A percentile compares a stretch with the other conserved stretches of the same genome.
phyloP scores from a whole-genome alignment of 2,329 filamentous ascomycete genomes.

The Fusarium nodosum region DNA sequence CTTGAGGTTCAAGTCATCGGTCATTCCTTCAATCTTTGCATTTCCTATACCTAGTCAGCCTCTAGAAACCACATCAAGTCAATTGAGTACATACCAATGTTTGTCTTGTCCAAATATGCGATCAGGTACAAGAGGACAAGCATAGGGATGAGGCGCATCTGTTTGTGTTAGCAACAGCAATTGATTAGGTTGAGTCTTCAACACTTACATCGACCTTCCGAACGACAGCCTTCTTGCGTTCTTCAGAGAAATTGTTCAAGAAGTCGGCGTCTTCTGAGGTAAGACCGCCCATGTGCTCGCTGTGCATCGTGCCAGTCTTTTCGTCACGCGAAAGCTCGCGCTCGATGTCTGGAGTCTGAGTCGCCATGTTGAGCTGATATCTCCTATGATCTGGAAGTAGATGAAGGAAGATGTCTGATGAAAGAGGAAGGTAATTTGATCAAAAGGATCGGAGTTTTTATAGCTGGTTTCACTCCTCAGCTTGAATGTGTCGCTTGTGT shows the following conservation, averaged over 20 bases:
- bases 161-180: neutral
- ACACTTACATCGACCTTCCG: slow-evolving; percentile 27
- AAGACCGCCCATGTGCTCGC: slow-evolving; percentile 30
- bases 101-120: slow-evolving; percentile 26
- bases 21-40: slow-evolving; percentile 50
- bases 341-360: slow-evolving; percentile 46
- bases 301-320: slow-evolving; percentile 45
- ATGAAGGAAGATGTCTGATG: slow-evolving; percentile 5
- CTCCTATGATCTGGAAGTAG: neutral
- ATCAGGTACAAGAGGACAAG: slow-evolving; percentile 26
- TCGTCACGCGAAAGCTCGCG: slow-evolving; percentile 38
- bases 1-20: slow-evolving; percentile 41
- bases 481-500: neutral
- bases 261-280: slow-evolving; percentile 12
- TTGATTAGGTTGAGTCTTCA: rapidly evolving
- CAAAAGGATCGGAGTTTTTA: slow-evolving; percentile 1
- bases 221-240: slow-evolving; percentile 1
- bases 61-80: rapidly evolving
- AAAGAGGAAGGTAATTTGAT: neutral
- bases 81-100: neutral
- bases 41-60: slow-evolving; percentile 37
- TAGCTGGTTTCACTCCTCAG: neutral
- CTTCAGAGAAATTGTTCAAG: slow-evolving; percentile 11
- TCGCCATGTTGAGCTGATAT: slow-evolving; percentile 28
- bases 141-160: slow-evolving; percentile 24